These are phyloP conservation scores for Didymella sp. DNA, from an alignment of 2,329 filamentous ascomycete genomes.

Conservation along the genomic window DNA sequence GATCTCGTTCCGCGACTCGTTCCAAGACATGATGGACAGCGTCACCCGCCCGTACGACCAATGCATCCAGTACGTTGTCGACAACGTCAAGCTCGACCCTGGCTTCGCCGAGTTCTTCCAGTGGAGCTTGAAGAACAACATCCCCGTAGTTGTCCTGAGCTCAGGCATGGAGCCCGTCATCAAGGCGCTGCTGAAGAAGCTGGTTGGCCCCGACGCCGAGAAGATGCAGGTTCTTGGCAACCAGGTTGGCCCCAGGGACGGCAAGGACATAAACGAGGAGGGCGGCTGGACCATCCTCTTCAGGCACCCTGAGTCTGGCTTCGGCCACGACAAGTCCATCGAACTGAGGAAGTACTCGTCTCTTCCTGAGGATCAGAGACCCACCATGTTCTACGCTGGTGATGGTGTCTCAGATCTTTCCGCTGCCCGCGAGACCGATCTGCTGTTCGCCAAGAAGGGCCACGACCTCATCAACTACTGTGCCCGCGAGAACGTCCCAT, in stretches of 20 bases:
- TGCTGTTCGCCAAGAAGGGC: constrained; percentile 92
- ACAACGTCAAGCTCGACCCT: constrained; percentile 88
- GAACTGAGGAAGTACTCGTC: constrained; percentile 87
- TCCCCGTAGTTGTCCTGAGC: constrained; percentile 90
- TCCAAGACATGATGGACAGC: constrained; percentile 91
- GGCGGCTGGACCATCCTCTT: constrained; percentile 88
- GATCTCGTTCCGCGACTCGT: constrained; percentile 79
- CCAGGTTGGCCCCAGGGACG: constrained; percentile 70
- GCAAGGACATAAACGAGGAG: constrained; percentile 80
- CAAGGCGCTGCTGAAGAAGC: constrained; percentile 76
- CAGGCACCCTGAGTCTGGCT: constrained; percentile 80
- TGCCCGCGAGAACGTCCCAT: constrained; percentile 81
- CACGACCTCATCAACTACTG: constrained; percentile 89
- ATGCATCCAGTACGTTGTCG: constrained; percentile 78
- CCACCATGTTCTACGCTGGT: constrained; percentile 91
- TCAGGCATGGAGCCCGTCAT: constrained; percentile 95
- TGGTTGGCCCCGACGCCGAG: constrained; percentile 78
- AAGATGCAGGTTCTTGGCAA: constrained; percentile 93
- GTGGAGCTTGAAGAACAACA: constrained; percentile 80
- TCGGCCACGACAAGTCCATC: constrained; percentile 96
- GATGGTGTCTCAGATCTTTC: constrained; percentile 93
- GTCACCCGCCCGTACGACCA: constrained; percentile 79
- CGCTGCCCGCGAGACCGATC: constrained; percentile 88
- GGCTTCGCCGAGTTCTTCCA: constrained; percentile 86
- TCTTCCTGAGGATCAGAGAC: constrained; percentile 71